These are phyloP conservation scores for Candida xiaguanensis DNA, from an alignment of 805 yeast genomes.

Conservation along the genomic window DNA sequence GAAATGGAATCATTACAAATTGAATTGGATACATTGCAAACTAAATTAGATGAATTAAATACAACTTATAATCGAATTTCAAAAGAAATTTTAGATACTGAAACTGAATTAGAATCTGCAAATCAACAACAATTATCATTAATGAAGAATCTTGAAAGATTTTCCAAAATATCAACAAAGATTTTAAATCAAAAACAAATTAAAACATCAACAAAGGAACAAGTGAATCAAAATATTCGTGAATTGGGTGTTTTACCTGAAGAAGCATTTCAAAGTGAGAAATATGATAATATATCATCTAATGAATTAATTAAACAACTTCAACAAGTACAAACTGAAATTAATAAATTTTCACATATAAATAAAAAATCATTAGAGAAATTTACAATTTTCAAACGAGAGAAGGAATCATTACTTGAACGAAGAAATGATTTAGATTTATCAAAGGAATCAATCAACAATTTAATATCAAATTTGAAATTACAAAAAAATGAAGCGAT, in stretches of 20 bases:
- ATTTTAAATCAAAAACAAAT: constrained; percentile 59
- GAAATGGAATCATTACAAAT: constrained; percentile 21
- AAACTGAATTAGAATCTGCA: constrained; percentile 42
- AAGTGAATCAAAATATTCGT: constrained; percentile 65
- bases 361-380: constrained; percentile 91
- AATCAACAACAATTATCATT: constrained; percentile 55
- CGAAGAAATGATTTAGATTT: constrained; percentile 67
- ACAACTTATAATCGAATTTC: constrained; percentile 25
- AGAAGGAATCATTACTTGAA: constrained; percentile 59
- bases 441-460: constrained; percentile 70
- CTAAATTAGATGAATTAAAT: constrained; percentile 22
- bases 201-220: constrained; percentile 61
- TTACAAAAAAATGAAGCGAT: constrained; percentile 82
- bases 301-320: constrained; percentile 52
- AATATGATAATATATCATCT: constrained; percentile 43
- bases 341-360: constrained; percentile 68
- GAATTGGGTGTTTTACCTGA: constrained; percentile 90
- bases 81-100: constrained; percentile 30
- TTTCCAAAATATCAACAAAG: constrained; percentile 63
- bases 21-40: constrained; percentile 26
- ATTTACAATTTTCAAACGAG: constrained; percentile 65
- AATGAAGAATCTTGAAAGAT: constrained; percentile 54
- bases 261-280: constrained; percentile 55
- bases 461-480: constrained; percentile 64
- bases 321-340: constrained; percentile 50